A percentile compares a stretch with the other conserved stretches of the same genome.
phyloP scores from a whole-genome alignment of 805 yeast genomes.

The Starmerella tilneyi region DNA sequence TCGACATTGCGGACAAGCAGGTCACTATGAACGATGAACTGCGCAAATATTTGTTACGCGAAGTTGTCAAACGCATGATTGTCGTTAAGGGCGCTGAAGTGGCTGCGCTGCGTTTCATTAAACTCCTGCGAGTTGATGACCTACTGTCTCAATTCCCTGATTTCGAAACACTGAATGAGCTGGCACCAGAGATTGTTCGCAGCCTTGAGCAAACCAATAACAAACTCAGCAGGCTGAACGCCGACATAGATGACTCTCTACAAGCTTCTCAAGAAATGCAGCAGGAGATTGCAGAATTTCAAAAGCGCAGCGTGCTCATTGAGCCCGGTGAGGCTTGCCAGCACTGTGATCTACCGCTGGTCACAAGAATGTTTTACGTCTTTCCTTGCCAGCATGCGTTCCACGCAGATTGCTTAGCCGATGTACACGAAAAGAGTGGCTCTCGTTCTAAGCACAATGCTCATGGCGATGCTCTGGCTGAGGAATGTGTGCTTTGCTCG shows the following conservation, averaged over 20 bases:
- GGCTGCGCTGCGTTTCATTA: conserved; percentile 24
- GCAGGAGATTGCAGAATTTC: conserved; percentile 43
- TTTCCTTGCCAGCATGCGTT: conserved; percentile 88
- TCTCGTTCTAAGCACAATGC: conserved; percentile 35
- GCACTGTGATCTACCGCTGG: conserved; percentile 56
- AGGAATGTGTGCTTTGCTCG: conserved; percentile 67
- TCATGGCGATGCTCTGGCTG: conserved; percentile 32
- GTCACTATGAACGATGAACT: conserved; percentile 5
- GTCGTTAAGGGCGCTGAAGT: conserved; percentile 27
- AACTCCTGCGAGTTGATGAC: conserved; percentile 54
- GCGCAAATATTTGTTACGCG: conserved; percentile 67
- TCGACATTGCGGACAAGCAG: conserved; percentile 43
- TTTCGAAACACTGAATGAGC: conserved; percentile 64
- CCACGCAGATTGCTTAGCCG: conserved; percentile 79
- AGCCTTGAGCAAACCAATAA: conserved; percentile 67
- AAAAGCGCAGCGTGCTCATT: conserved; percentile 50
- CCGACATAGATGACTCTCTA: conserved; percentile 68
- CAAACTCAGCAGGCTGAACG: conserved; percentile 52
- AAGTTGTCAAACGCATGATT: conserved; percentile 42
- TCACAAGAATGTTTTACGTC: conserved; percentile 60
- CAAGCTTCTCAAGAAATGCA: conserved; percentile 49
- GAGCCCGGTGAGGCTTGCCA: conserved; percentile 80
- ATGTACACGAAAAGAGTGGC: conserved; percentile 36
- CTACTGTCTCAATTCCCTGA: conserved; percentile 77
- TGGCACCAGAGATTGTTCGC: conserved; percentile 71